phyloP scores from a whole-genome alignment of 1,139 yeast genomes.

The Candida tunisiensis region DNA sequence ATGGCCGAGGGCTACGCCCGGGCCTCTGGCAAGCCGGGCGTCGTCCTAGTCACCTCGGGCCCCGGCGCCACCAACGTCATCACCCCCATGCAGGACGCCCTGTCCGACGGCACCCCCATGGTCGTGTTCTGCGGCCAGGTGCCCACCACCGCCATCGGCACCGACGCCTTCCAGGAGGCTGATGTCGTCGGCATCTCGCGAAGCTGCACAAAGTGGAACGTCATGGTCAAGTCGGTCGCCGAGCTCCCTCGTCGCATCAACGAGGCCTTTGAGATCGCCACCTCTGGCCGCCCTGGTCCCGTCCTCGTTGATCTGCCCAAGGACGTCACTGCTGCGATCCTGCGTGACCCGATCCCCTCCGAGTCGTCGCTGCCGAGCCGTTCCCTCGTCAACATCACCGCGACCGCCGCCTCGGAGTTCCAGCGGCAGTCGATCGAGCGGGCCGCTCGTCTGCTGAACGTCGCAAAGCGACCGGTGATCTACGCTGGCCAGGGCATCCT shows the following conservation, averaged over 20 bases:
- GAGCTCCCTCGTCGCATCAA: constrained; percentile 92
- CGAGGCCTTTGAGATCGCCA: constrained; percentile 96
- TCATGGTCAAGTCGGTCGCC: constrained; percentile 88
- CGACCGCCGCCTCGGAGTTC: constrained; percentile 47
- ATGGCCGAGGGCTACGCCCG: constrained; percentile 99
- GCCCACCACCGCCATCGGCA: constrained; percentile 87
- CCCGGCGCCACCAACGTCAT: constrained; percentile 98
- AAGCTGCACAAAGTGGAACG: constrained; percentile 98
- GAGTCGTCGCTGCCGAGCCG: constrained; percentile 72
- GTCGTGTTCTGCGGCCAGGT: constrained; percentile 98
- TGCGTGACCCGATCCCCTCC: constrained; percentile 77
- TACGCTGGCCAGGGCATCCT: constrained; percentile 89
- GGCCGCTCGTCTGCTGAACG: constrained; percentile 63
- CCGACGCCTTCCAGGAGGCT: constrained; percentile 98
- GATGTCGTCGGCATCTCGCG: constrained; percentile 94
- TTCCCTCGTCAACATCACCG: constrained; percentile 55
- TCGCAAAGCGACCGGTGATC: constrained; percentile 74
- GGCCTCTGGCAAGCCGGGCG: constrained; percentile 95
- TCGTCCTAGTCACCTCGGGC: constrained; percentile 92
- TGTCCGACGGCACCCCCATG: constrained; percentile 93
- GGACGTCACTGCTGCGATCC: constrained; percentile 88
- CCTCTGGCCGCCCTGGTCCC: constrained; percentile 95
- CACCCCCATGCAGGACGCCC: constrained; percentile 95
- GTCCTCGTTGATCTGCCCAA: constrained; percentile 95
- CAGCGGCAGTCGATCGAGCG: constrained; percentile 59